These are phyloP conservation scores for Onygenales sp. DNA, from an alignment of 2,329 filamentous ascomycete species.

Conservation along the genomic window DNA sequence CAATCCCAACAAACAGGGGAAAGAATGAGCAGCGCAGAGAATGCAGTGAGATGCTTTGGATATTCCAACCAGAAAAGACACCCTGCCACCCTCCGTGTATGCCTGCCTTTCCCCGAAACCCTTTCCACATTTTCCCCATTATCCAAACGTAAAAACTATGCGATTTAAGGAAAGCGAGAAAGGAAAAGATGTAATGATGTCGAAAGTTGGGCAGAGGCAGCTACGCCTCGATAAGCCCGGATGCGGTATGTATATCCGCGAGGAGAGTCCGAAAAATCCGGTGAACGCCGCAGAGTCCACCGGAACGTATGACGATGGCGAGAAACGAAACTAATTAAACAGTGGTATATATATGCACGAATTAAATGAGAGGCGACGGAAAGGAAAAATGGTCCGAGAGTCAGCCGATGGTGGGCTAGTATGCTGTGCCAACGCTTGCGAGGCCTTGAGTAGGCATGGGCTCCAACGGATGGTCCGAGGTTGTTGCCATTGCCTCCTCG, in stretches of 20 bases:
- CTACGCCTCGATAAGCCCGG: neutral
- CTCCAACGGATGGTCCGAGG: constrained; percentile 29
- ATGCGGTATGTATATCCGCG: neutral
- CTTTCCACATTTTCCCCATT: constrained; percentile 20
- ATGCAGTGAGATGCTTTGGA: constrained; percentile 15
- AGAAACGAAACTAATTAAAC: constrained; percentile 7
- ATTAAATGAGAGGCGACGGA: constrained; percentile 8
- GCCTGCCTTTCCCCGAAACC: constrained; percentile 26
- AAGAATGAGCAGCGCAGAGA: constrained; percentile 19
- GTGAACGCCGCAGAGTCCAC: constrained; percentile 3
- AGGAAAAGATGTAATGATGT: neutral
- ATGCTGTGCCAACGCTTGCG: constrained; percentile 33
- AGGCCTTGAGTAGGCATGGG: constrained; percentile 36
- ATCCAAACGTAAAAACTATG: constrained; percentile 6
- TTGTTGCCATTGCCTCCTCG: constrained; percentile 49
- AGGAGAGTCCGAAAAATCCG: constrained; percentile 1
- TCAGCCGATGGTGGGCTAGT: constrained; percentile 19
- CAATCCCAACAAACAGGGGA: constrained; percentile 20
- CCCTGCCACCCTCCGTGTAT: constrained; percentile 25
- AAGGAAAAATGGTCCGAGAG: constrained; percentile 12
- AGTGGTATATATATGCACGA: constrained; percentile 14
- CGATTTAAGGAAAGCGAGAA: constrained; percentile 25
- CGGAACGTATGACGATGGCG: constrained; percentile 6
- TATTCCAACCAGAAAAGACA: constrained; percentile 16
- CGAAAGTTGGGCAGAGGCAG: neutral